Evolutionary conservation across 2,329 filamentous ascomycete genomes (phyloP).

Genomic region (Cordyceps tenuipes): DNA sequence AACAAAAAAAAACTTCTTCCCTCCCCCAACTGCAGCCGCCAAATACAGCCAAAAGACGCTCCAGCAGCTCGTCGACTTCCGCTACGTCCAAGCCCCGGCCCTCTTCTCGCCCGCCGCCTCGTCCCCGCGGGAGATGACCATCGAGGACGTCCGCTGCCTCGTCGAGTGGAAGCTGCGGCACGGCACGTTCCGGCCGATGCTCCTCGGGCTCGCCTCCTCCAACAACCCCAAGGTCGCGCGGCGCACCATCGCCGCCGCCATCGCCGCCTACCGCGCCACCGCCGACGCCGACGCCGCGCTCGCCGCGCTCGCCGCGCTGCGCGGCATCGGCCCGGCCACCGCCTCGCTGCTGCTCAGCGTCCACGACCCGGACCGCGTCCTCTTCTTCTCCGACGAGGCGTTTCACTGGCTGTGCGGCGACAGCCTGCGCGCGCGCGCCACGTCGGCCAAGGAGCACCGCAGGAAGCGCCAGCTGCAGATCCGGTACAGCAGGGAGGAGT

Average conservation of each 20-base stretch:
- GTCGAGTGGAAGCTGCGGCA: conserved; percentile 67
- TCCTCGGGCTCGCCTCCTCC: conserved; percentile 52
- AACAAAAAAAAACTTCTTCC: background rate
- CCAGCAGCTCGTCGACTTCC: conserved; percentile 49
- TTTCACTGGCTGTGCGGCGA: conserved; percentile 61
- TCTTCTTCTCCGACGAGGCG: conserved; percentile 76
- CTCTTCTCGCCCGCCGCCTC: conserved; percentile 31
- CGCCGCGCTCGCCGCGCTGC: conserved; percentile 49
- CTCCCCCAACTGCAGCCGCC: conserved; percentile 21
- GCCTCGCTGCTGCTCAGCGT: conserved; percentile 65
- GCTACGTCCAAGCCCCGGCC: conserved; percentile 46
- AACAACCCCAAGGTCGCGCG: conserved; percentile 45
- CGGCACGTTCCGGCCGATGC: conserved; percentile 52
- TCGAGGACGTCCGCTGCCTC: conserved; percentile 50
- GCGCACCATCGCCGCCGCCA: conserved; percentile 42
- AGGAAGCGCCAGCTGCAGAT: conserved; percentile 22
- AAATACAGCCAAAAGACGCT: conserved; percentile 45
- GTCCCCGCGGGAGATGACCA: conserved; percentile 35
- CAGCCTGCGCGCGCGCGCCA: conserved; percentile 18
- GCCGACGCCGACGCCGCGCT: conserved; percentile 39
- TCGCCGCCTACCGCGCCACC: conserved; percentile 35
- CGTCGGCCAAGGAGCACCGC: no score
- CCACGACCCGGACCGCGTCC: conserved; percentile 46
- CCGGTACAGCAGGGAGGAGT: conserved; percentile 65
- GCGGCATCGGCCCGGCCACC: conserved; percentile 71